Conservation (phyloP, 1,284 basidiomycete species). For the Cryptococcus amylolentus region DNA sequence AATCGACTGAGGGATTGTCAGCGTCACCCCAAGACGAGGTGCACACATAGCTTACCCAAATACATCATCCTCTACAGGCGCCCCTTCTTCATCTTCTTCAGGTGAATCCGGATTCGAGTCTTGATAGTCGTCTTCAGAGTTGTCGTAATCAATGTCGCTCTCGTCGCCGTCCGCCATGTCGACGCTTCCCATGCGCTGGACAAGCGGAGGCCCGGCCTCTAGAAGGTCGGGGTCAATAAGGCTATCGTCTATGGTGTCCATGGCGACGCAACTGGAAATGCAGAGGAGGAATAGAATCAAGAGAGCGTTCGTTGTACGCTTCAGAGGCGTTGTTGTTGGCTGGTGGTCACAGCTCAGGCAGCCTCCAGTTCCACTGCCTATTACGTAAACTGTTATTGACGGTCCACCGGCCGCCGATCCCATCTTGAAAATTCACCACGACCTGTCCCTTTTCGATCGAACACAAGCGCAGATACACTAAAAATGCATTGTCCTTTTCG, state of each 20-base stretch:
- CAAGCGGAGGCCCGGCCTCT: background rate
- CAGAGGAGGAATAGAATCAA: too few relatives aligned
- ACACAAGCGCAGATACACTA: too few relatives aligned
- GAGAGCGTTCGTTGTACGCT: too few relatives aligned
- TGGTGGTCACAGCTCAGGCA: too few relatives aligned
- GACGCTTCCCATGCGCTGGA: background rate
- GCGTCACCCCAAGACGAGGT: background rate
- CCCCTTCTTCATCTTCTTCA: conserved; percentile 9
- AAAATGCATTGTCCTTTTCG: too few relatives aligned
- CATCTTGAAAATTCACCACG: too few relatives aligned
- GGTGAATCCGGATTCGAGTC: conserved; percentile 9
- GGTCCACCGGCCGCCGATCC: too few relatives aligned
- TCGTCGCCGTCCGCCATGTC: conserved; percentile 5
- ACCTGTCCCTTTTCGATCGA: too few relatives aligned
- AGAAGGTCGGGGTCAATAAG: background rate
- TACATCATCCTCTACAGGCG: background rate
- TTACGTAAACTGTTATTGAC: background rate
- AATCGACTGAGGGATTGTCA: conserved; percentile 21
- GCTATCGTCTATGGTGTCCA: background rate
- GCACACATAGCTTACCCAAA: background rate
- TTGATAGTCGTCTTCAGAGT: conserved; percentile 28
- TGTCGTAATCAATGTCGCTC: conserved; percentile 9
- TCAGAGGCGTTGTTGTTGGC: background rate
- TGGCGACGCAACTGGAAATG: background rate
- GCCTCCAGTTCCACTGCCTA: background rate